These are phyloP conservation scores for Geranium incanum DNA, from an alignment of 441 rosid genomes.

Conservation along the genomic window DNA sequence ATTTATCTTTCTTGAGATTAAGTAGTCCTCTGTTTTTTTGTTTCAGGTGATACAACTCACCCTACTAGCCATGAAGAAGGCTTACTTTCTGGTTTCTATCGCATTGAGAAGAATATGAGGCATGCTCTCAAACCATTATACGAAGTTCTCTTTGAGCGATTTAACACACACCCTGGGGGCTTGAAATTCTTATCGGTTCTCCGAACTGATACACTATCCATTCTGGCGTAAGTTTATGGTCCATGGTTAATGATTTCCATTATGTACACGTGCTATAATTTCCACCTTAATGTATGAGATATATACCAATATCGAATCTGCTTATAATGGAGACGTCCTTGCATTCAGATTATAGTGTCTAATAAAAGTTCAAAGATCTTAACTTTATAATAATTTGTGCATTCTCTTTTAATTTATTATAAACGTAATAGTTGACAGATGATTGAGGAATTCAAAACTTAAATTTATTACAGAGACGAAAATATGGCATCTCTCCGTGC, in stretches of 20 bases:
- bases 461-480: constrained; percentile 49
- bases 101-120: constrained; percentile 69
- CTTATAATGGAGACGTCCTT: not conserved
- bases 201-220: constrained; percentile 70
- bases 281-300: not conserved
- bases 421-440: not conserved
- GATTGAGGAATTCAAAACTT: constrained; percentile 4
- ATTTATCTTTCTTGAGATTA: constrained; percentile 6
- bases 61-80: constrained; percentile 36
- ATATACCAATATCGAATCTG: not conserved
- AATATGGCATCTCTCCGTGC: constrained; percentile 60
- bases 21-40: constrained; percentile 17
- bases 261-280: not conserved
- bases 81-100: constrained; percentile 58
- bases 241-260: constrained; percentile 15
- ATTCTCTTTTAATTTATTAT: not conserved
- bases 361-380: not conserved
- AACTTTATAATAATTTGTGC: not conserved
- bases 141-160: constrained; percentile 74
- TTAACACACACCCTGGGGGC: constrained; percentile 83
- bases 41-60: constrained; percentile 40
- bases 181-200: constrained; percentile 65
- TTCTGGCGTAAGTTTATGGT: constrained; percentile 55
- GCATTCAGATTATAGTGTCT: not conserved
- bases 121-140: constrained; percentile 73